Base-by-base conservation (phyloP, 2,329 filamentous ascomycete genomes). In the Elsinoe necatrix region DNA sequence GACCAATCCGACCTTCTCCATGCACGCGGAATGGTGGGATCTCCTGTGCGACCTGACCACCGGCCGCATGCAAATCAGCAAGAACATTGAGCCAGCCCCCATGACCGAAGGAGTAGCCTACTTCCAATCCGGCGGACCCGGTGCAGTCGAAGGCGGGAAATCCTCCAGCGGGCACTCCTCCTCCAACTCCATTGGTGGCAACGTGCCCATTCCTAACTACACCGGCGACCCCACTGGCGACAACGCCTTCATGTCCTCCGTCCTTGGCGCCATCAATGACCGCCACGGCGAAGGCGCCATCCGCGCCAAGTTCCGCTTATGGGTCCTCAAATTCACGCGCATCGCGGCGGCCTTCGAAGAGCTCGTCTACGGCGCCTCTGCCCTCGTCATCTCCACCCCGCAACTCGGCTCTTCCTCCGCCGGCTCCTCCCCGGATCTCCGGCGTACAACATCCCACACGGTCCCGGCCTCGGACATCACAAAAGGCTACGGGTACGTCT, bases 1-100 rank as follows among this genome's bases (percentile, higher is more conserved):
- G 39, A 98, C 92, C 1, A 98, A 98, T 67, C 93, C 93, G 4
- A 92, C 90, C 0, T 98, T 98, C 69, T 90, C 92, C 60, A 83
- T 90, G 66, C 92, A 97, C 66, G 88, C 87, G 0, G 91, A 96
- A 68, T 98, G 93, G 93, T 98, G 93, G 93, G 93, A 98, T 71
- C 74, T 98, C 8, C 78, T 98, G 11, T 98, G 93, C 70, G 93
- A 98, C 70, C 77, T 98, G 41, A 87, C 91, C 0, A 92, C 85
- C 1, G 93, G 93, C 8, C 84, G 91, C 42, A 90, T 98, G 77
- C 95, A 93, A 72, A 97, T 98, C 66, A 95, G 89, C 66, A 89
- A 81, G 68, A 85, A 84, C 64, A 91, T 97, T 62, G 92, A 97
- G 61, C 72, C 81, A 20, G 87, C 90, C 0, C 82, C 85, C 1